Percentiles rank a stretch among this genome's conserved stretches.
Evolutionary conservation across 345 rosid genomes (phyloP).

Genomic region (Heritiera littoralis): DNA sequence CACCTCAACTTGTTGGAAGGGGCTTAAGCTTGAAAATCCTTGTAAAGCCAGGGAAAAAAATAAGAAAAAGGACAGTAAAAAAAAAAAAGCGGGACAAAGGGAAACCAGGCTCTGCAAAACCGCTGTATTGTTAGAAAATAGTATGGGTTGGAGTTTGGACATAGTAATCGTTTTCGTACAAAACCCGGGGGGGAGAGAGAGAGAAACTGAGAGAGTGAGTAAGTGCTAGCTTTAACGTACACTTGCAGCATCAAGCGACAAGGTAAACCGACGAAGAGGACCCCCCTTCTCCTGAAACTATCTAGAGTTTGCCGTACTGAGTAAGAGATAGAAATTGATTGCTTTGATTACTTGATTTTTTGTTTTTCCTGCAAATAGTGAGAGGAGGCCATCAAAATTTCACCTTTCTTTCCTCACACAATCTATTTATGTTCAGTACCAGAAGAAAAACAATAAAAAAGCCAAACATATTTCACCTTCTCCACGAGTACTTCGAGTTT

Average conservation of each 20-base stretch:
- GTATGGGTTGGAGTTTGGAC: neutral
- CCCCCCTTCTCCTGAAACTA: neutral
- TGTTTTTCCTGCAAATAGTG: neutral
- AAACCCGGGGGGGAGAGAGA: no score
- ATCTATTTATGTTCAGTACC: neutral
- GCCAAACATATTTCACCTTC: neutral
- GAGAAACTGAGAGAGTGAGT: neutral
- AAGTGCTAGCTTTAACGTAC: neutral
- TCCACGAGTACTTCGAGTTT: neutral
- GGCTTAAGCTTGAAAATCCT: constrained; percentile 11
- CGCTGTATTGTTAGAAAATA: constrained; percentile 8
- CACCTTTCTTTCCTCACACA: neutral
- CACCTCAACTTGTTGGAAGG: neutral
- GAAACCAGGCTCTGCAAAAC: constrained; percentile 39
- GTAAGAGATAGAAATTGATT: neutral
- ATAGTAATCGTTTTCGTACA: no score
- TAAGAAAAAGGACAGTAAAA: no score
- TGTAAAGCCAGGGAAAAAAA: neutral
- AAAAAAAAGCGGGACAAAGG: constrained; percentile 15
- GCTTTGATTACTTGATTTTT: neutral
- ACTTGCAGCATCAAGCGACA: neutral
- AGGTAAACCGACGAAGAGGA: neutral
- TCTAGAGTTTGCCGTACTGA: neutral
- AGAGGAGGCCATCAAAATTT: neutral
- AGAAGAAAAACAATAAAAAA: neutral